These are phyloP conservation scores for Arachis stenosperma DNA, from an alignment of 306 rosid genomes.

Conservation along the genomic window DNA sequence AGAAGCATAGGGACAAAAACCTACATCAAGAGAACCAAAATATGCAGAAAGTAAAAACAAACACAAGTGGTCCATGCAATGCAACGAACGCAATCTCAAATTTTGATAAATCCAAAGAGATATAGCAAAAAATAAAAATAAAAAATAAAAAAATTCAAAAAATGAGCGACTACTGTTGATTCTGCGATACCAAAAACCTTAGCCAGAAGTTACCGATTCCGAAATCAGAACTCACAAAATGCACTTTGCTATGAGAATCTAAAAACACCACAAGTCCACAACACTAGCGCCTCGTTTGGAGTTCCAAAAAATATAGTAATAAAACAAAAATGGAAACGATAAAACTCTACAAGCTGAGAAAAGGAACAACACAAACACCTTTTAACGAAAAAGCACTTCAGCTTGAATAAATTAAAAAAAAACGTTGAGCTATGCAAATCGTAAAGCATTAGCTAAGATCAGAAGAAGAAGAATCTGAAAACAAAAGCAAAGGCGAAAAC, in stretches of 20 bases:
- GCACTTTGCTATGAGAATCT: slow-evolving; percentile 37
- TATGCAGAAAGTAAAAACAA: slow-evolving; percentile 32
- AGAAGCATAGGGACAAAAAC: slow-evolving; percentile 43
- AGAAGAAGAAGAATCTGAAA: not conserved
- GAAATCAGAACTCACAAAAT: slow-evolving; percentile 42
- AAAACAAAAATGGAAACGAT: not conserved
- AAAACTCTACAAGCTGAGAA: not conserved
- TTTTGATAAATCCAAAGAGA: not conserved
- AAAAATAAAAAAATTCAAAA: slow-evolving; percentile 41
- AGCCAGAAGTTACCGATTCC: slow-evolving; percentile 39
- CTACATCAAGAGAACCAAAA: slow-evolving; percentile 36
- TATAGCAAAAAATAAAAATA: slow-evolving; percentile 36
- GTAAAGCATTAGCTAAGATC: slow-evolving; percentile 1
- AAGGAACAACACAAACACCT: not conserved
- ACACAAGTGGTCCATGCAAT: slow-evolving; percentile 62
- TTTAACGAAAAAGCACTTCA: not conserved
- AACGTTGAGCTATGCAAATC: slow-evolving; percentile 5
- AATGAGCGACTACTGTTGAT: not conserved
- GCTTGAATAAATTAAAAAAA: slow-evolving; percentile 15
- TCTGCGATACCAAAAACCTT: slow-evolving; percentile 24
- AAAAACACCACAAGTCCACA: slow-evolving; percentile 27
- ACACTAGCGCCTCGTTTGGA: slow-evolving; percentile 36
- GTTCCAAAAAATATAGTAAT: slow-evolving; percentile 3
- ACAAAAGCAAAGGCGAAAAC: not conserved
- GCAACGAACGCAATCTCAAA: slow-evolving; percentile 34